Evolutionary conservation across 768 basidiomycete species (phyloP), one percentile per base, ranked within the genome.

Genomic region (Amanita polypyramis): DNA sequence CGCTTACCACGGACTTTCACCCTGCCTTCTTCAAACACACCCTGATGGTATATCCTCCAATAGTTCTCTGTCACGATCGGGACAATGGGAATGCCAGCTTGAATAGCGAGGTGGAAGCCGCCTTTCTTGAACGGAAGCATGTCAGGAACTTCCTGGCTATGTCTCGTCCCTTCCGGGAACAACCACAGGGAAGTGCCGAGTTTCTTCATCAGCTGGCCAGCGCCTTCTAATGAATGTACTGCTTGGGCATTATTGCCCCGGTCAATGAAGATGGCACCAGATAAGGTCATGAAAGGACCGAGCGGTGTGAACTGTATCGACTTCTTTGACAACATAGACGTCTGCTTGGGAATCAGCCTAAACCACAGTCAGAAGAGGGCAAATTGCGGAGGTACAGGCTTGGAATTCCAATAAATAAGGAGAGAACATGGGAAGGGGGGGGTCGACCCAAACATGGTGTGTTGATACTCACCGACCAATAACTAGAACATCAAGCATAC

Each of bases 31-130:
- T 81, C 80, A 53, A 97, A 88, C 15, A 80, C 67, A 30, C 83
- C 83, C 52, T 80, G 75, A 58, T 78, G 80, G 63, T 96, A 98
- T 39, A 95, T 55, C 52, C 77, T 67, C 76, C 88, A 88, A 62
- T 98, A 99, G 63, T 97, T 97, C 69, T 98, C 92, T 44, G 81
- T 80, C 2, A 98, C 83, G 44, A 99, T 76, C 5, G 96, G 95
- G 25, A 89, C 76, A 58, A 99, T 83, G 5, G 96, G 95, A 39
- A 98, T 75, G 25, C 85, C 80, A 10, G 90, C 82, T 65, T 93
- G 83, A 20, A 98, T 75, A 23, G 96, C 96, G 43, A 97, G 76
- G 61, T 98, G 93, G 73, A 98, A 98, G 2, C 92, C 94, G 34
- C 96, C 96, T 65, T 97, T 99, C 74, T 99, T 99, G 72, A 99